Base-by-base conservation (phyloP, 257 asterid genomes). In the Nicotiana attenuata region DNA sequence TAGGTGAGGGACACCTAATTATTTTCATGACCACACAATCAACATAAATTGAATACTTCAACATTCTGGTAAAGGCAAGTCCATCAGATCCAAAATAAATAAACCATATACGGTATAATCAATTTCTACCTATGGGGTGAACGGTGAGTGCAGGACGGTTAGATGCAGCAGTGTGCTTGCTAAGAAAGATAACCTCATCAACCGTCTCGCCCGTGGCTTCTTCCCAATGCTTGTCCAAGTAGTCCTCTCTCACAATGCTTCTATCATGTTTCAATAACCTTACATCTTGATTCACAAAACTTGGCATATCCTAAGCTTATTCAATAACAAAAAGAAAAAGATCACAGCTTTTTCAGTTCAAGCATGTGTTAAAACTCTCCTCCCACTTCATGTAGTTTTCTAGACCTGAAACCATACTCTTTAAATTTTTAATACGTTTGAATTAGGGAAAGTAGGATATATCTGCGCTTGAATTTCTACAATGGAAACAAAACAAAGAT, bases 81-180 rank as follows among this genome's bases (percentile, higher is more conserved):
- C 47, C 4, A 4, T 65, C 75, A 65, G 6, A 63, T 8, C 10
- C 26, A 20, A 14, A 22, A 26, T n/a, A 38, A 71, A 13, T 26
- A 17, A 47, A 41, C 24, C 41, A 41, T 17, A 8, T 55, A 79
- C 10, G 16, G 60, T 15, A 10, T 35, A 28, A 75, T 38, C 38
- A 31, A 13, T 16, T 55, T 68, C 19, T 84, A 87, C 89, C 89
- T 67, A 87, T 87, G 14, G 89, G 89, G 56, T 87, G 89, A 56
- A 87, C 47, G 1, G 89, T 87, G 20, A 87, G 87, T 10, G 87
- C 88, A 57, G 88, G 89, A 17, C 87, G 86, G 10, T 84, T 87
- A 33, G 89, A 87, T n/a, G 78, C 83, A 5, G 89, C 88, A 0
- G 84, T 71, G 66, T 84, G 89, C 83, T 38, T 84, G 85, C 89